Percentiles rank a stretch among this genome's conserved stretches.
Conservation (phyloP, 2,329 filamentous ascomycete species). For the Fusarium sp. region DNA sequence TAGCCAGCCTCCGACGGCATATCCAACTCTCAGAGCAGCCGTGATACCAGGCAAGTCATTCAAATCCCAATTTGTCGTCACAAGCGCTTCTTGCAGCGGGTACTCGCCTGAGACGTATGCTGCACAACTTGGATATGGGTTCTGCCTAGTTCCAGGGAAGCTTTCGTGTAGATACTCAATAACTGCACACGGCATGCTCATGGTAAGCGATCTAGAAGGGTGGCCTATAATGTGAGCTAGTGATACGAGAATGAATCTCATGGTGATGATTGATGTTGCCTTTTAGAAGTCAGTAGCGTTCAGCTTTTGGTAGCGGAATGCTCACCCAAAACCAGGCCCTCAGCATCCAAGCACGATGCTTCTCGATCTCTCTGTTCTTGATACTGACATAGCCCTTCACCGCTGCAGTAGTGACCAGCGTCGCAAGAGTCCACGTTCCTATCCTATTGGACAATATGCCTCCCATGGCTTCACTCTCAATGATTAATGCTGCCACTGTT, state of each 20-base stretch:
- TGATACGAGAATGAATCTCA: slow-evolving; percentile 10
- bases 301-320: rapidly evolving
- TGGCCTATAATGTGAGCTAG: not conserved
- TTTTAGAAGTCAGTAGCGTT: not conserved
- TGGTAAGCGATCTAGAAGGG: not conserved
- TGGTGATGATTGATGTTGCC: slow-evolving; percentile 19
- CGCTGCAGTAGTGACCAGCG: not conserved
- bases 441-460: not conserved
- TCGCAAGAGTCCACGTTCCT: not conserved
- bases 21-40: not conserved
- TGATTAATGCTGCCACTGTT: not conserved
- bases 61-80: slow-evolving; percentile 17
- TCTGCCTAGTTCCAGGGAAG: not conserved
- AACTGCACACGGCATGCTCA: slow-evolving; percentile 1
- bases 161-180: slow-evolving; percentile 10
- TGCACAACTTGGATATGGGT: not conserved
- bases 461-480: slow-evolving; percentile 15
- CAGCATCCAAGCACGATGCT: slow-evolving; percentile 23
- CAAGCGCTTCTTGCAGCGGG: not conserved
- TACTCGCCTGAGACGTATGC: slow-evolving; percentile 6
- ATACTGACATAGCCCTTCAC: not conserved
- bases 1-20: slow-evolving; percentile 3
- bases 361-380: not conserved
- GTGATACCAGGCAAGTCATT: slow-evolving; percentile 8
- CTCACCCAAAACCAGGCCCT: slow-evolving; percentile 20